A percentile compares a stretch with the other conserved stretches of the same genome.
Conservation (phyloP, 2,329 filamentous ascomycete genomes). For the Phialophora verrucosa region DNA sequence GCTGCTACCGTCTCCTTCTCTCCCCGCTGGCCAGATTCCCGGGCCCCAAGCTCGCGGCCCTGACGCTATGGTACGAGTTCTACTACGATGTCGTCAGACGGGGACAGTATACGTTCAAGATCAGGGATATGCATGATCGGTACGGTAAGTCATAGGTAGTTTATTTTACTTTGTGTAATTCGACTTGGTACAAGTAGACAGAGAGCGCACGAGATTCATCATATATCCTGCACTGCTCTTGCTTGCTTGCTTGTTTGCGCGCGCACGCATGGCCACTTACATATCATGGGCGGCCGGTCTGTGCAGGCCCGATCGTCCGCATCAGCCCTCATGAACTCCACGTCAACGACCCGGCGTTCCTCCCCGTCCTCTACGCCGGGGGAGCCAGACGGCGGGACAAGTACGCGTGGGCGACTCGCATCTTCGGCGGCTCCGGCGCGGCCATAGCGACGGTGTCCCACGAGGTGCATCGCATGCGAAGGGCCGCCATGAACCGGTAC, state of each 20-base stretch:
- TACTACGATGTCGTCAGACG: constrained; percentile 45
- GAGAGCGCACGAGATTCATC: too few relatives aligned
- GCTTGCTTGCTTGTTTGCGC: neutral
- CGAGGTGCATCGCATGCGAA: constrained; percentile 40
- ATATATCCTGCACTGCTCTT: too few relatives aligned
- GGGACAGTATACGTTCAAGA: constrained; percentile 45
- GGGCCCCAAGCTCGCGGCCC: constrained; percentile 44
- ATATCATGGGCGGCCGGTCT: neutral
- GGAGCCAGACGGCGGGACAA: constrained; percentile 40
- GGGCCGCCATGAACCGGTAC: constrained; percentile 39
- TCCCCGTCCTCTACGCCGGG: constrained; percentile 44
- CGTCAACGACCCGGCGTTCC: constrained; percentile 44
- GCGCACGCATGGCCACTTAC: neutral
- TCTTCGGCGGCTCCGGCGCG: constrained; percentile 29
- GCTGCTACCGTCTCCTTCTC: constrained; percentile 35
- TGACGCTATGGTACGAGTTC: constrained; percentile 42
- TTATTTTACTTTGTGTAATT: too few relatives aligned
- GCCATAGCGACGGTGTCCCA: constrained; percentile 37
- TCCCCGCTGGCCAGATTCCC: constrained; percentile 39
- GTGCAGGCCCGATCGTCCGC: constrained; percentile 42
- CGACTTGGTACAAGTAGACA: too few relatives aligned
- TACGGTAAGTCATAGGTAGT: constrained; percentile 40
- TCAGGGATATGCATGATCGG: constrained; percentile 45
- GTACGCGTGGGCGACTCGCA: constrained; percentile 33
- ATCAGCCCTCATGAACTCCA: constrained; percentile 45